These are phyloP conservation scores for Arthonia radiata DNA, from an alignment of 495 filamentous ascomycete species.

Conservation along the genomic window DNA sequence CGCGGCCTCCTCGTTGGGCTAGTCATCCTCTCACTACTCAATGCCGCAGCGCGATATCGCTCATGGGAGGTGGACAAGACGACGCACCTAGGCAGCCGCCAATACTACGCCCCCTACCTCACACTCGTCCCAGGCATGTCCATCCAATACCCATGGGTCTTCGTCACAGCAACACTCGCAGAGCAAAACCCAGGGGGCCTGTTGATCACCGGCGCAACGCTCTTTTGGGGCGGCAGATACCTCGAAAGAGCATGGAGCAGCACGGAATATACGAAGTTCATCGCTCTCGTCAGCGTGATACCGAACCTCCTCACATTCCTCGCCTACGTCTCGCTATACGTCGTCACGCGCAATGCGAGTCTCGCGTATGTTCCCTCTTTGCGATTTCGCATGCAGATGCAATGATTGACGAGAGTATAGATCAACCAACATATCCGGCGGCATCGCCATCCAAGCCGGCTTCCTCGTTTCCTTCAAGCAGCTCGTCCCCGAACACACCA, in stretches of 20 bases:
- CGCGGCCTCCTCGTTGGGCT: conserved; percentile 52
- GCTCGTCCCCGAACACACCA: conserved; percentile 93
- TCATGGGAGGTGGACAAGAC: conserved; percentile 19
- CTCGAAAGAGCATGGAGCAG: conserved; percentile 90
- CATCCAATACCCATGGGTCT: conserved; percentile 78
- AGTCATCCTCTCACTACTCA: conserved; percentile 52
- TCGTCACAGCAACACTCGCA: conserved; percentile 63
- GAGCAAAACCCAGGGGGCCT: conserved; percentile 87
- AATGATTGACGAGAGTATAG: conserved; percentile 20
- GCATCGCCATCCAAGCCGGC: conserved; percentile 66
- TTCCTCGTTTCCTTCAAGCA: conserved; percentile 98
- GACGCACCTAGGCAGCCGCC: conserved; percentile 2
- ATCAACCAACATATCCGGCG: conserved; percentile 59
- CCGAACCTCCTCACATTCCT: conserved; percentile 50
- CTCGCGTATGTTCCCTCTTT: conserved; percentile 35
- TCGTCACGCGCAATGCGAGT: conserved; percentile 36
- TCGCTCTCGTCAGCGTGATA: too few species aligned
- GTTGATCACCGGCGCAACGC: conserved; percentile 47
- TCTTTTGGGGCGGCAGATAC: conserved; percentile 88
- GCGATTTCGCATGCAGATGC: background rate
- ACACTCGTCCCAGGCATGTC: conserved; percentile 63
- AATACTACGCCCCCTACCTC: conserved; percentile 48
- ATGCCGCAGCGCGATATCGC: conserved; percentile 50
- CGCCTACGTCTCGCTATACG: conserved; percentile 45
- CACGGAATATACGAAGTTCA: conserved; percentile 84